Base-by-base conservation (phyloP, 2,329 filamentous ascomycete species). In the Talaromyces sp. region DNA sequence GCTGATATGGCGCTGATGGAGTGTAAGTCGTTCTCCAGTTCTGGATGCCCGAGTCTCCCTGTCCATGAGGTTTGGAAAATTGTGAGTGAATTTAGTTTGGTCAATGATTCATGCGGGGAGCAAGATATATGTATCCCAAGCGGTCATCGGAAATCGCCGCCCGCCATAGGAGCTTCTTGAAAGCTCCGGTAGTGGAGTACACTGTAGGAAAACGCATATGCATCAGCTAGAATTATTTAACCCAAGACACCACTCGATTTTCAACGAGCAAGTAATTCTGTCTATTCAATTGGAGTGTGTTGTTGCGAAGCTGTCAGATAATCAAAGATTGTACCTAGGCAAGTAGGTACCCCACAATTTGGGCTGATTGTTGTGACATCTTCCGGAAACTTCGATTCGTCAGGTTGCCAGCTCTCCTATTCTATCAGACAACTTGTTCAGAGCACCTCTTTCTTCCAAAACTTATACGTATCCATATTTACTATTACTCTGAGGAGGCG, bases 131-230 rank as follows among this genome's bases (percentile, higher is more conserved):
- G n/a, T 56, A 38, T 56, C 53, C 64, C 64, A 63, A 61, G 43
- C 62, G 69, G 27, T 53, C 70, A 70, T 78, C 76, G 76, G 76
- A 77, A 74, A 67, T 67, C 70, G 74, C 76, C 76, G 76, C 64
- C 56, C 49, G 63, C 63, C 63, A 65, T 65, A 17, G 76, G 64
- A 71, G 65, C 65, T 68, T 68, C 66, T 64, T 38, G 53, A 59
- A 68, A 68, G 67, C 69, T 69, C 67, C 54, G 64, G 68, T 43
- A 29, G 63, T 61, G 63, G 63, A 61, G 58, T 58, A 45, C 63
- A 13, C 15, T 53, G 19, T 29, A 29, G 47, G 58, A 22, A 22
- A 27, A 22, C 29, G 25, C 47, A 53, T 29, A 25, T 25, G 19
- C 31, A 22, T 31, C 17, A 22, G 17, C 29, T 17, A n/a, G 15